A percentile compares a stretch with the other conserved stretches of the same genome.
phyloP scores from a whole-genome alignment of 805 yeast genomes.

The Yamadazyma ubonensis region DNA sequence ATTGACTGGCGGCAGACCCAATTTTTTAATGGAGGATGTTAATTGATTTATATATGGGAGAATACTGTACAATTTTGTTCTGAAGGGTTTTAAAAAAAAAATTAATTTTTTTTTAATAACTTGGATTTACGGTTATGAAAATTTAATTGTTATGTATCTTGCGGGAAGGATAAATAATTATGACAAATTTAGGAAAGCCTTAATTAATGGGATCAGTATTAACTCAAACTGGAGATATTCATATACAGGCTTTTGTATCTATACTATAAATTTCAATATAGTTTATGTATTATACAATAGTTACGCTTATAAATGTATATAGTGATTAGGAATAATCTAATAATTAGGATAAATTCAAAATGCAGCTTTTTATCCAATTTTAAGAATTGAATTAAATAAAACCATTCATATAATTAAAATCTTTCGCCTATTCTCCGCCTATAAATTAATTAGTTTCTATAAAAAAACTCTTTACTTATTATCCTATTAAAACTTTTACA shows the following conservation, averaged over 20 bases:
- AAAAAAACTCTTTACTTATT: too few species aligned
- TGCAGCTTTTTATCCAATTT: too few species aligned
- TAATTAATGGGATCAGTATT: neutral
- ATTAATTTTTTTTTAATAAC: slow-evolving; percentile 2
- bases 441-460: too few species aligned
- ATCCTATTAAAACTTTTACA: too few species aligned
- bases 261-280: too few species aligned
- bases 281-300: too few species aligned
- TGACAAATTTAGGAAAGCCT: slow-evolving; percentile 2
- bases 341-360: neutral
- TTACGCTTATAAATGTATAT: too few species aligned
- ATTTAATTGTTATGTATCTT: slow-evolving; percentile 2
- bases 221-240: slow-evolving; percentile 4
- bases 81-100: slow-evolving; percentile 2
- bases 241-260: too few species aligned
- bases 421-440: too few species aligned
- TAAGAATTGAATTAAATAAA: too few species aligned
- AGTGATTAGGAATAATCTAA: too few species aligned
- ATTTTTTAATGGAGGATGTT: slow-evolving; percentile 3
- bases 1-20: slow-evolving; percentile 1
- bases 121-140: slow-evolving; percentile 9
- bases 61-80: neutral
- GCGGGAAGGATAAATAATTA: slow-evolving; percentile 6
- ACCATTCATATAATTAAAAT: too few species aligned
- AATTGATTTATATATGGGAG: slow-evolving; percentile 5